These are phyloP conservation scores for Pouteria glomerata DNA, from an alignment of 148 eudicot genomes.

Conservation along the genomic window DNA sequence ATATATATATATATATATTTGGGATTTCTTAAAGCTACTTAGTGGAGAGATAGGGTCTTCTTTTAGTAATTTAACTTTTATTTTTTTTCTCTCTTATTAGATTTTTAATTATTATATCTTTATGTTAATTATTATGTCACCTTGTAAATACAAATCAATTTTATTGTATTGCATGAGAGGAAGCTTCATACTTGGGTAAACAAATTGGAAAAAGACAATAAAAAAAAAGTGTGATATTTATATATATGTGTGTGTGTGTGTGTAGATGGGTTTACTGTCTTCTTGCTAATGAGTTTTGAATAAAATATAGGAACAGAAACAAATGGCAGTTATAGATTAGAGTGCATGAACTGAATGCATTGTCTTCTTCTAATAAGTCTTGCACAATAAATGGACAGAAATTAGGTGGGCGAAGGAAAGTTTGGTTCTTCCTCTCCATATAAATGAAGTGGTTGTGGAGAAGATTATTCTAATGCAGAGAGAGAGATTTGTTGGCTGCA, in stretches of 20 bases:
- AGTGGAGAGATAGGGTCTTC: neutral
- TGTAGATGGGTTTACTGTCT: too few species aligned
- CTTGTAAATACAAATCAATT: slow-evolving; percentile 25
- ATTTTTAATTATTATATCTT: neutral
- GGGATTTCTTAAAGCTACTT: neutral
- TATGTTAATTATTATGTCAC: slow-evolving; percentile 4
- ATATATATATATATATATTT: neutral
- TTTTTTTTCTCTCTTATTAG: neutral
- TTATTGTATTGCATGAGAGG: slow-evolving; percentile 12
- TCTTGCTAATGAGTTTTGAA: neutral
- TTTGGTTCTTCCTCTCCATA: neutral
- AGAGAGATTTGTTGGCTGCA: too few species aligned
- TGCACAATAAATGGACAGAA: neutral
- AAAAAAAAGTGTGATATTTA: neutral
- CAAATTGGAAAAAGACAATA: neutral
- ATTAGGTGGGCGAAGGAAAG: neutral
- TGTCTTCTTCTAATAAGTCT: neutral
- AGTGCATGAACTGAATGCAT: neutral
- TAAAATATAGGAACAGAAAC: too few species aligned
- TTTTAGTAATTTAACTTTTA: neutral
- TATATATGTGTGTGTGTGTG: too few species aligned
- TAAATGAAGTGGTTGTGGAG: slow-evolving; percentile 8
- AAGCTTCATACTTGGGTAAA: slow-evolving; percentile 1
- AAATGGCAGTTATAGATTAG: too few species aligned
- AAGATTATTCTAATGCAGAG: neutral